Evolutionary conservation across 78 protist species (phyloP).

Genomic region (Diacronema lutheri): DNA sequence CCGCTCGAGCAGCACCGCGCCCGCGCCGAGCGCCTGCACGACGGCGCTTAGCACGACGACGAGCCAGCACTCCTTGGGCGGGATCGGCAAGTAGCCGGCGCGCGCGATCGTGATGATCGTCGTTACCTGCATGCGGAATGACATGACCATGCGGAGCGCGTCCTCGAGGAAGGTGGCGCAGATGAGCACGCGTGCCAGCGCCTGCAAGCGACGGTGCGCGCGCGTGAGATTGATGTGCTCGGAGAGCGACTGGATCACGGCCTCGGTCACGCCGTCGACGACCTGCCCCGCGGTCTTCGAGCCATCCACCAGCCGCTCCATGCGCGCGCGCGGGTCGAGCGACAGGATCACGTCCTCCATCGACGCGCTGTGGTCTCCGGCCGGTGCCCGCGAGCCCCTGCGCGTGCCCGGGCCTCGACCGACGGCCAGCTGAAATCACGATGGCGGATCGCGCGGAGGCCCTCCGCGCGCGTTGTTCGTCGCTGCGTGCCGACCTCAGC

Average conservation of each 20-base stretch:
- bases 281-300: too few relatives aligned
- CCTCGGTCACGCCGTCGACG: too few relatives aligned
- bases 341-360: too few relatives aligned
- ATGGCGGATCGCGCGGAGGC: too few relatives aligned
- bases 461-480: too few relatives aligned
- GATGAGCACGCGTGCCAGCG: not conserved
- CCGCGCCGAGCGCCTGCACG: not conserved
- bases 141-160: not conserved
- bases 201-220: not conserved
- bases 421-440: too few relatives aligned
- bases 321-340: too few relatives aligned
- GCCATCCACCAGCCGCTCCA: too few relatives aligned
- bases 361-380: too few relatives aligned
- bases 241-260: not conserved
- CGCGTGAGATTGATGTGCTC: not conserved
- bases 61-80: not conserved
- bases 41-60: not conserved
- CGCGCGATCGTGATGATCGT: not conserved
- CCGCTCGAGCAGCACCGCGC: not conserved
- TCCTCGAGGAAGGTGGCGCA: constrained; percentile 2
- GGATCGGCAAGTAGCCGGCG: not conserved
- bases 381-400: too few relatives aligned
- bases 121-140: not conserved
- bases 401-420: too few relatives aligned
- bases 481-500: too few relatives aligned